Conservation (phyloP, 169 alveolate species). For the Plasmodium coatneyi region DNA sequence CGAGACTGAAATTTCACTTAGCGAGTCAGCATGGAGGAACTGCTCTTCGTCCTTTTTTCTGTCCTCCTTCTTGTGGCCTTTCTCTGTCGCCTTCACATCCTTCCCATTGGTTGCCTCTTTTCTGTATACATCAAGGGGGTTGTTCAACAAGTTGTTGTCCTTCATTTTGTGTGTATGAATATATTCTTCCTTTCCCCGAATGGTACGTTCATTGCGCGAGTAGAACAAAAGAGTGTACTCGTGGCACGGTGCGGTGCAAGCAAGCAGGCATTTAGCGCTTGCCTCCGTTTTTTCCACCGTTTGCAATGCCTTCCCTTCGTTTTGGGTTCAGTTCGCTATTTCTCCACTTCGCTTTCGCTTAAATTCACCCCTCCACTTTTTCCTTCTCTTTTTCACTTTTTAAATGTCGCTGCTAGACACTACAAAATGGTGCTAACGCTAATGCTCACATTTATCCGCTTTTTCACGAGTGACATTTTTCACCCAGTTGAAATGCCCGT, state of each 20-base stretch:
- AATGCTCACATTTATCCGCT: neutral
- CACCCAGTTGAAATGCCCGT: neutral
- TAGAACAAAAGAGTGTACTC: neutral
- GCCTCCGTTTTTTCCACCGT: neutral
- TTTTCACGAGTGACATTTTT: neutral
- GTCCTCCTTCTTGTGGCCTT: neutral
- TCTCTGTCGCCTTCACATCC: neutral
- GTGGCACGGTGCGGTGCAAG: neutral
- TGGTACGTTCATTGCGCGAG: neutral
- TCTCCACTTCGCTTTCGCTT: neutral
- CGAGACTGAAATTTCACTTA: constrained; percentile 71
- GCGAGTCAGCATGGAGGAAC: neutral
- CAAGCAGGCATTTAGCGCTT: neutral
- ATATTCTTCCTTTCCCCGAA: neutral
- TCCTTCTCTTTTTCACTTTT: neutral
- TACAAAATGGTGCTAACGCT: neutral
- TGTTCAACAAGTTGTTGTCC: neutral
- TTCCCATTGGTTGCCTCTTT: neutral
- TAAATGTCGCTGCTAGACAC: neutral
- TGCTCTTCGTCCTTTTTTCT: constrained; percentile 4
- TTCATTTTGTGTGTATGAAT: constrained; percentile 10
- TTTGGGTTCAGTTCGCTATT: neutral
- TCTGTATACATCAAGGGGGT: constrained; percentile 16
- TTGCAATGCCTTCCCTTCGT: neutral
- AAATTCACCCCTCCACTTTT: neutral